A percentile compares a stretch with the other conserved stretches of the same genome.
phyloP scores from a whole-genome alignment of 805 yeast species.

The Danielia oregonensis region DNA sequence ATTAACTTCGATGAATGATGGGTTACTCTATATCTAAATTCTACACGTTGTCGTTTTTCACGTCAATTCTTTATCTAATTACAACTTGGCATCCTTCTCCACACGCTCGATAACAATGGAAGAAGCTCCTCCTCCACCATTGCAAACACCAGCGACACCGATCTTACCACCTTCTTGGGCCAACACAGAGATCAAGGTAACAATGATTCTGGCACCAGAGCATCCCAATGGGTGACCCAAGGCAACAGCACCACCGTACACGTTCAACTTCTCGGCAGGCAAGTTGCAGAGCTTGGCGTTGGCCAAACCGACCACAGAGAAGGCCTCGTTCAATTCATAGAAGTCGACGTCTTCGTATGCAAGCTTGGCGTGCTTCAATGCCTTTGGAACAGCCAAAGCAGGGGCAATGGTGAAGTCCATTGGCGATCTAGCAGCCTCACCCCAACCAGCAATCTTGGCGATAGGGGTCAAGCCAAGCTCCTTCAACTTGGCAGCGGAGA shows the following conservation, averaged over 20 bases:
- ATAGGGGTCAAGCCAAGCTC: constrained; percentile 86
- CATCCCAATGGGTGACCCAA: constrained; percentile 94
- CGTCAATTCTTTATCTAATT: too few species aligned
- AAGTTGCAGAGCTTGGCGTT: constrained; percentile 68
- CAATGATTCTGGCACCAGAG: constrained; percentile 93
- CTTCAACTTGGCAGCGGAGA: constrained; percentile 77
- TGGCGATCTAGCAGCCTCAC: constrained; percentile 96
- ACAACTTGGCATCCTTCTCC: constrained; percentile 35
- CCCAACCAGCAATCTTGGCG: constrained; percentile 91
- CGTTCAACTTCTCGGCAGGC: constrained; percentile 68
- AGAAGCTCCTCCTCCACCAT: constrained; percentile 99
- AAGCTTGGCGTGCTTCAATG: constrained; percentile 80
- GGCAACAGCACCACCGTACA: constrained; percentile 95
- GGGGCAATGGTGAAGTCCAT: constrained; percentile 96
- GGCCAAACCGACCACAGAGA: constrained; percentile 93
- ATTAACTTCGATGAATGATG: too few species aligned
- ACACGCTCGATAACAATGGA: constrained; percentile 80
- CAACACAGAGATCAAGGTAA: constrained; percentile 78
- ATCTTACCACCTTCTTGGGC: constrained; percentile 73
- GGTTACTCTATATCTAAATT: too few species aligned
- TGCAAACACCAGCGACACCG: constrained; percentile 96
- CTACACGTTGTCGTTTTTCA: too few species aligned
- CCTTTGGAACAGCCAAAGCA: constrained; percentile 91
- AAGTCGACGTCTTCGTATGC: constrained; percentile 68
- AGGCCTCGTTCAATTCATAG: constrained; percentile 97